A percentile compares a stretch with the other conserved stretches of the same genome.
Conservation (phyloP, 1,284 basidiomycete species). For the Phlebopus sp. region DNA sequence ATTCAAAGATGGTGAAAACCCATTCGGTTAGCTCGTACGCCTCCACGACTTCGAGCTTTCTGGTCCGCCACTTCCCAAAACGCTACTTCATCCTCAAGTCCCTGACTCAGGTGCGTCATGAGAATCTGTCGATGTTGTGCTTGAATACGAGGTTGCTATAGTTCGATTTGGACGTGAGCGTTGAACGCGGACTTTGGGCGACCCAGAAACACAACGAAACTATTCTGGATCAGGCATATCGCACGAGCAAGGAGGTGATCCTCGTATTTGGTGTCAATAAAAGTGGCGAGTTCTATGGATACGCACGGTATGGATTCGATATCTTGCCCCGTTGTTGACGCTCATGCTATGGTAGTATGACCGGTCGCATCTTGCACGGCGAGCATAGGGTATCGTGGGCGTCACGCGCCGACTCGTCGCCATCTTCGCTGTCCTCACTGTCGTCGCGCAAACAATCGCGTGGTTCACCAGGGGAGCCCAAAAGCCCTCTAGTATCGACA, state of each 20-base stretch:
- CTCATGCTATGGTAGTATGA: constrained; percentile 49
- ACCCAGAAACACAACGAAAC: constrained; percentile 94
- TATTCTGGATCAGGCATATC: constrained; percentile 85
- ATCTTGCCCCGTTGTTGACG: constrained; percentile 1
- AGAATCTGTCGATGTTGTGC: neutral
- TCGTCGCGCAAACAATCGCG: constrained; percentile 21
- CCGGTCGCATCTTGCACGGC: constrained; percentile 51
- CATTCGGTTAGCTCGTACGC: constrained; percentile 64
- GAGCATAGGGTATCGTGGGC: constrained; percentile 61
- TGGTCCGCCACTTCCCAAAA: constrained; percentile 74
- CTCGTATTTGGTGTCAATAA: constrained; percentile 93
- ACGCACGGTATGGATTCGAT: constrained; percentile 60
- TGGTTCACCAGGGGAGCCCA: constrained; percentile 16
- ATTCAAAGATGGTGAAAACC: constrained; percentile 18
- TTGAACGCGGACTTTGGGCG: constrained; percentile 83
- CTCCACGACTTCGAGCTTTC: constrained; percentile 73
- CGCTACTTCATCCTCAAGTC: constrained; percentile 95
- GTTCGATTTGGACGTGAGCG: constrained; percentile 83
- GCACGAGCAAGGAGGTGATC: constrained; percentile 83
- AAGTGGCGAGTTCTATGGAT: constrained; percentile 88
- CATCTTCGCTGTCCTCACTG: constrained; percentile 26
- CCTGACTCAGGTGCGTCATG: constrained; percentile 58
- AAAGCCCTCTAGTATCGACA: constrained; percentile 1
- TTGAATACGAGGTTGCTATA: constrained; percentile 32
- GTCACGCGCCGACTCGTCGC: constrained; percentile 41